Conservation (phyloP, 129 eudicot species). For the Saussurea involucrata region DNA sequence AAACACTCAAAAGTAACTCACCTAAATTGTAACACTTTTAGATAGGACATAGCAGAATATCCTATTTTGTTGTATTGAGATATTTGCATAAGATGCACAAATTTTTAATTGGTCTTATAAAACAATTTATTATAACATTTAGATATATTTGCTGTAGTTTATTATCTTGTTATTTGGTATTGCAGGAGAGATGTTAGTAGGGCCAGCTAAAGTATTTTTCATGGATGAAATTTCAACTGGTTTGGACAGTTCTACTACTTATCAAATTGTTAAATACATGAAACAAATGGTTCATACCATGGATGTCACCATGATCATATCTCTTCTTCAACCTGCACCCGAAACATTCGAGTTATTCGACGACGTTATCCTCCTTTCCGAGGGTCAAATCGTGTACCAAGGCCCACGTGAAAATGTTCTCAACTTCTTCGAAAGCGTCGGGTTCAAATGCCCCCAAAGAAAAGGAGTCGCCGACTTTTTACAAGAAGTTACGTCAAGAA, state of each 20-base stretch:
- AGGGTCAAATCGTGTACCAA: conserved; percentile 64
- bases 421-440: conserved; percentile 59
- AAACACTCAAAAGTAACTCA: too few relatives aligned
- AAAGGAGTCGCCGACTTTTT: conserved; percentile 77
- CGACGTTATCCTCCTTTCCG: conserved; percentile 73
- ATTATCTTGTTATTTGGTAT: not conserved
- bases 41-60: too few relatives aligned
- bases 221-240: conserved; percentile 93
- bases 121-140: not conserved
- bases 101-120: too few relatives aligned
- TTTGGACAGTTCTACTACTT: conserved; percentile 86
- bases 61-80: too few relatives aligned
- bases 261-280: conserved; percentile 53
- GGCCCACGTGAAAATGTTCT: conserved; percentile 62
- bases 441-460: conserved; percentile 79
- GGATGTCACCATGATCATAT: conserved; percentile 70
- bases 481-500: conserved; percentile 74
- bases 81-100: too few relatives aligned
- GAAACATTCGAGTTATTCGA: conserved; percentile 73
- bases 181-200: conserved; percentile 89
- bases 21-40: too few relatives aligned
- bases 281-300: conserved; percentile 68
- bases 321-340: conserved; percentile 87
- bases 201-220: conserved; percentile 71
- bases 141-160: too few relatives aligned